These are phyloP conservation scores for Parachlorella kessleri DNA, from an alignment of 139 green algal genomes.

Conservation along the genomic window DNA sequence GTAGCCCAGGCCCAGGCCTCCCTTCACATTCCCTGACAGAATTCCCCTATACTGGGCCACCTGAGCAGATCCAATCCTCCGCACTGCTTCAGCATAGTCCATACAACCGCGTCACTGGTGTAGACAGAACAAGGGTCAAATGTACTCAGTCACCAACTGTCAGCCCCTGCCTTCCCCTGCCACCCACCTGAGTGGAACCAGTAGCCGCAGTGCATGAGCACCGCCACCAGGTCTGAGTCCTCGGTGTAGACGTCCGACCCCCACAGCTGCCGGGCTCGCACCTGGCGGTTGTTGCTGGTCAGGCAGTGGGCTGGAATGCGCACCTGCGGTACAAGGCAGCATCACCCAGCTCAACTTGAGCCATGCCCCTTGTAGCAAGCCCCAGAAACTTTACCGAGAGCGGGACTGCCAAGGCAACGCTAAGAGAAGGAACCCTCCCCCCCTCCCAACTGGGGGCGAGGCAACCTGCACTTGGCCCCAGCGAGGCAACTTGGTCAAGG, in stretches of 20 bases:
- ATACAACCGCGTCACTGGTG: too few relatives aligned
- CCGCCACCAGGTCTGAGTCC: constrained; percentile 93
- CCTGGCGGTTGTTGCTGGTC: constrained; percentile 75
- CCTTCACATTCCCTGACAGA: too few relatives aligned
- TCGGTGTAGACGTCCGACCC: constrained; percentile 91
- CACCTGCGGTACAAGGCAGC: constrained; percentile 40
- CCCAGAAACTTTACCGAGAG: background rate
- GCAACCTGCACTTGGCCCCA: background rate
- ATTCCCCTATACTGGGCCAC: too few relatives aligned
- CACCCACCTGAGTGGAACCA: constrained; percentile 55
- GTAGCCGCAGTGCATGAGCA: constrained; percentile 94
- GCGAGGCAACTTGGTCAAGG: background rate
- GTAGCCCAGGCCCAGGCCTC: too few relatives aligned
- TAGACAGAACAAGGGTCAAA: too few relatives aligned
- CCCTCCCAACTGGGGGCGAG: too few relatives aligned
- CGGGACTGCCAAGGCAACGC: background rate
- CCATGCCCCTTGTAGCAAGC: background rate
- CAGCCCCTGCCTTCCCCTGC: too few relatives aligned
- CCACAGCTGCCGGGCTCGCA: constrained; percentile 93
- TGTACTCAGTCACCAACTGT: too few relatives aligned
- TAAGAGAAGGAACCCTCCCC: too few relatives aligned
- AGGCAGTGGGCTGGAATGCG: constrained; percentile 65
- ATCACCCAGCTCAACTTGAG: background rate
- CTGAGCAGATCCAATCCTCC: too few relatives aligned
- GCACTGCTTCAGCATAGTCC: too few relatives aligned